Conservation (phyloP, 441 rosid species). For the Biscutella laevigata region DNA sequence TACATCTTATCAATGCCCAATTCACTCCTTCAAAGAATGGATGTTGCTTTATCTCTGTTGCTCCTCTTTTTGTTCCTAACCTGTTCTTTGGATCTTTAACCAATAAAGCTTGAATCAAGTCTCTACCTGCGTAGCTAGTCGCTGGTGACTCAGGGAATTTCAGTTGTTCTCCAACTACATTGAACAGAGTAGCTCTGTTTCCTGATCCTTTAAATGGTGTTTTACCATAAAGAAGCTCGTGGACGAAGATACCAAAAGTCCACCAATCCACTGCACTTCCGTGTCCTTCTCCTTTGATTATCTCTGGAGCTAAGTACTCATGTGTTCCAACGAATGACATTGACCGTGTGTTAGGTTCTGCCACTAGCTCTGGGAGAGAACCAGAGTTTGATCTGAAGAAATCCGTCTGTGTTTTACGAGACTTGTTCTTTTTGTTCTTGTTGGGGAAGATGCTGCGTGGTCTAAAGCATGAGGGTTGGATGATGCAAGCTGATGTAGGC, state of each 20-base stretch:
- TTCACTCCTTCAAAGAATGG: slow-evolving; percentile 94
- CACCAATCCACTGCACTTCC: slow-evolving; percentile 99
- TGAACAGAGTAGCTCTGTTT: slow-evolving; percentile 88
- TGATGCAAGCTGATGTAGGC: slow-evolving; percentile 64
- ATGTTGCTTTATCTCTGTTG: slow-evolving; percentile 95
- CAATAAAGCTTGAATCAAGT: slow-evolving; percentile 70
- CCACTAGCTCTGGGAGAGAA: slow-evolving; percentile 78
- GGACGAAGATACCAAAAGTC: slow-evolving; percentile 89
- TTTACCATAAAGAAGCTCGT: slow-evolving; percentile 74
- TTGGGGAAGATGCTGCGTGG: slow-evolving; percentile 67
- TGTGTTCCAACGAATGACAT: slow-evolving; percentile 76
- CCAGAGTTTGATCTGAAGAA: slow-evolving; percentile 37
- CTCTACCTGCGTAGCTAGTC: slow-evolving; percentile 71
- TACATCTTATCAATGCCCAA: slow-evolving; percentile 94
- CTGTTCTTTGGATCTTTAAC: slow-evolving; percentile 91
- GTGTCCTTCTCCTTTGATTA: slow-evolving; percentile 88
- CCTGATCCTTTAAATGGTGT: slow-evolving; percentile 94
- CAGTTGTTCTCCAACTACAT: slow-evolving; percentile 89
- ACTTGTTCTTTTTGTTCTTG: slow-evolving; percentile 75
- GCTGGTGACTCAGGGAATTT: slow-evolving; percentile 86
- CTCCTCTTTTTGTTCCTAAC: slow-evolving; percentile 89
- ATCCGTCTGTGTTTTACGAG: slow-evolving; percentile 44
- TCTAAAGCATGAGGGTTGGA: slow-evolving; percentile 80
- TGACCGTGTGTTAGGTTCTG: slow-evolving; percentile 93
- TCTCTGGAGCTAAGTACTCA: slow-evolving; percentile 64